Percentiles rank a stretch among this genome's conserved stretches.
phyloP scores from a whole-genome alignment of 192 early-diverging fungal genomes.

The Paraglomus brasilianum region DNA sequence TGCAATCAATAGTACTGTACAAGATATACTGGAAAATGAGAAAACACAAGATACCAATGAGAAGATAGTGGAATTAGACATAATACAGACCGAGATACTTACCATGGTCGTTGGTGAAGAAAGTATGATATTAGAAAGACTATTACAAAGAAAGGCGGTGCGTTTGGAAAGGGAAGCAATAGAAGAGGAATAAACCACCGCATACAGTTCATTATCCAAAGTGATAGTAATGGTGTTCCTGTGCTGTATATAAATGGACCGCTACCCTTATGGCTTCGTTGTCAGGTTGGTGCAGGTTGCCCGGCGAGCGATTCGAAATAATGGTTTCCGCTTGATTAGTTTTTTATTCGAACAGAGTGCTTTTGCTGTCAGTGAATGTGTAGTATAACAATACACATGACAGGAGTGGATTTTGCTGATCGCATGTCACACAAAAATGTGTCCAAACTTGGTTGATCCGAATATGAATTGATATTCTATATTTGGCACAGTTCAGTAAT shows the following conservation, averaged over 20 bases:
- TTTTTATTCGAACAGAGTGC: no score
- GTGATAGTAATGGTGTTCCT: background rate
- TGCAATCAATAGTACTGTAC: conserved; percentile 53
- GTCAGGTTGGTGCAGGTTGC: no score
- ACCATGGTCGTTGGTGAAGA: conserved; percentile 60
- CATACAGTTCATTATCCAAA: conserved; percentile 53
- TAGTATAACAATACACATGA: no score
- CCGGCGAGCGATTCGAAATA: no score
- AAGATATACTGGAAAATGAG: conserved; percentile 45
- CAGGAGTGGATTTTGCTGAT: no score
- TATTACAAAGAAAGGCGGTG: conserved; percentile 57
- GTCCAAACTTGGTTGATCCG: no score
- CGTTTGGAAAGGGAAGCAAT: conserved; percentile 57
- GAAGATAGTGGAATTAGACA: background rate
- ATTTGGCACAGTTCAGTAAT: no score
- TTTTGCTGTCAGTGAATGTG: no score
- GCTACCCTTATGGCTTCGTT: no score
- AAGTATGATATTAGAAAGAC: conserved; percentile 56
- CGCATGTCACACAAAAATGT: no score
- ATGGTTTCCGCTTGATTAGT: no score
- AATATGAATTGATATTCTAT: no score
- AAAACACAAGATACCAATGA: background rate
- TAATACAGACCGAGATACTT: conserved; percentile 20
- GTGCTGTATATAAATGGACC: background rate
- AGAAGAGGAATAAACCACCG: conserved; percentile 59